Percentiles rank a stretch among this genome's conserved stretches.
Conservation (phyloP, 2,329 filamentous ascomycete species). For the Pseudogymnoascus sp. region DNA sequence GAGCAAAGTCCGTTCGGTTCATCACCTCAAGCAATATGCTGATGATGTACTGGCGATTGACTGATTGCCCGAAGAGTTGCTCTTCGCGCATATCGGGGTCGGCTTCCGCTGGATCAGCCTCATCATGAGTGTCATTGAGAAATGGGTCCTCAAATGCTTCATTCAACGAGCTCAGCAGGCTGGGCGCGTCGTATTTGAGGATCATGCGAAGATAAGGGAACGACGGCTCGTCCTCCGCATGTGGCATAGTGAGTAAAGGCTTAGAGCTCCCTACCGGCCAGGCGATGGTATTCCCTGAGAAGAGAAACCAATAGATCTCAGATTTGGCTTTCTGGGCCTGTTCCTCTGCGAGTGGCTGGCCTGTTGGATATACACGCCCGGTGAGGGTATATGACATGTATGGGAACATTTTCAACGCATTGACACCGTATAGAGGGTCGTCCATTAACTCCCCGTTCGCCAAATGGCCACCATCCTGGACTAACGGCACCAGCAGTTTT, state of each 20-base stretch:
- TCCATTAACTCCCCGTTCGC: conserved; percentile 47
- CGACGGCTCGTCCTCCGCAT: conserved; percentile 54
- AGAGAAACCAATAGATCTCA: conserved; percentile 87
- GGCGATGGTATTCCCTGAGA: conserved; percentile 68
- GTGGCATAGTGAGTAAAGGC: conserved; percentile 52
- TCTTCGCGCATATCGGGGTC: conserved; percentile 49
- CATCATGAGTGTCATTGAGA: conserved; percentile 70
- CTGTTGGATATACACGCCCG: conserved; percentile 84
- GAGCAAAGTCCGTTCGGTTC: conserved; percentile 64
- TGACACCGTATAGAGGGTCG: conserved; percentile 54
- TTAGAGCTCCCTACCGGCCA: conserved; percentile 63
- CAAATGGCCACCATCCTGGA: conserved; percentile 45
- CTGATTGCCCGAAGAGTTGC: conserved; percentile 58
- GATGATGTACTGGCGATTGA: conserved; percentile 87
- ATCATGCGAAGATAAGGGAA: conserved; percentile 82
- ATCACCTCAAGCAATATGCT: conserved; percentile 89
- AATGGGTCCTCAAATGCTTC: conserved; percentile 96
- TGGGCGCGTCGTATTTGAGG: conserved; percentile 80
- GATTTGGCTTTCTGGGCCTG: conserved; percentile 70
- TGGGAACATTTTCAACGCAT: conserved; percentile 85
- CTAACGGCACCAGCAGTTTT: conserved; percentile 53
- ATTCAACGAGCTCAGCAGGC: conserved; percentile 89
- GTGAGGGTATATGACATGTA: conserved; percentile 91
- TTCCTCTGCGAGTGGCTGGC: conserved; percentile 62
- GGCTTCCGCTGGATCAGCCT: conserved; percentile 45